Base-by-base conservation (phyloP, 768 basidiomycete genomes). In the Cystobasidium ongulense region DNA sequence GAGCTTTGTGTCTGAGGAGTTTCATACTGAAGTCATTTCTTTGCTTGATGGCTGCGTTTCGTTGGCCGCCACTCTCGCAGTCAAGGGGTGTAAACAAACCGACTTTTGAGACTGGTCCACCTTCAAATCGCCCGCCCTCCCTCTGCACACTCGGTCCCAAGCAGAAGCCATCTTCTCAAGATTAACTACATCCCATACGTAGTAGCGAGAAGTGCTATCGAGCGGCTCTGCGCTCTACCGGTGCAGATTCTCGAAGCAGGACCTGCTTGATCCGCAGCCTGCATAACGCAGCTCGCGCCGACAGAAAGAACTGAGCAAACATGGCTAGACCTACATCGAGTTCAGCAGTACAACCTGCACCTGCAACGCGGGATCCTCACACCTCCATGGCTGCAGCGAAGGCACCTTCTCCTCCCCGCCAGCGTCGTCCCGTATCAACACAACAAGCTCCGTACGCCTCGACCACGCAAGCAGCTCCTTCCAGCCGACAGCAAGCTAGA, bases 251-350 rank as follows among this genome's bases (percentile, higher is more conserved):
- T 50, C 21, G 46, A 50, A 50, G 46, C 46, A 4, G 18, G 46
- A 21, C 8, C 46, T 50, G 46, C 46, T 50, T n/a, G n/a, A 50
- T 50, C 46, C 46, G 46, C 46, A 50, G 46, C 46, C 46, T 50
- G 46, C 46, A 50, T 50, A 50, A 50, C 4, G 21, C 46, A 50
- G 46, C 46, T 21, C 21, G 46, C 46, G 23, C 46, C 46, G 23
- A 15, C 23, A 15, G 46, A 15, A 50, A 15, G 46, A 31, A 27
- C 13, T 61, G 2, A 5, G 10, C 43, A 7, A 67, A n/a, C 10
- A 67, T 67, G 65, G 68, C 68, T 11, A 23, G 68, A 35, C 68
- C 68, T 3, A 71, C 68, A 35, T 59, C 68, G n/a, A 46, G 35
- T 18, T 39, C 66, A 21, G 66, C 35, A 68, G 43, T 31, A 4